phyloP scores from a whole-genome alignment of 2,329 filamentous ascomycete genomes.

The Hypoxylon sp. region DNA sequence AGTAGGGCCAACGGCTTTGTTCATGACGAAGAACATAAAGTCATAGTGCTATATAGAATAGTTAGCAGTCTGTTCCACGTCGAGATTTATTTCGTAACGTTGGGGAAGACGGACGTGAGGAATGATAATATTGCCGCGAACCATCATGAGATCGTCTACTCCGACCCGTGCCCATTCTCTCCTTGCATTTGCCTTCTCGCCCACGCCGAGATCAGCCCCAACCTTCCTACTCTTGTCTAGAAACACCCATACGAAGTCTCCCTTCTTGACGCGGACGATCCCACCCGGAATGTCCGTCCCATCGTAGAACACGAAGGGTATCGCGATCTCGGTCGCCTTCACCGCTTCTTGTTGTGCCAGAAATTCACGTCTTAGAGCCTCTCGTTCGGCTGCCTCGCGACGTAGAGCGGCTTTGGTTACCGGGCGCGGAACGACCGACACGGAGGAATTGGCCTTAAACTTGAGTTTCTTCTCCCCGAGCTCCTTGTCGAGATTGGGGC shows the following conservation, averaged over 20 bases:
- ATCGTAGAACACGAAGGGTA: conserved; percentile 98
- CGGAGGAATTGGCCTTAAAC: conserved; percentile 73
- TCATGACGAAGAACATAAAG: conserved; percentile 96
- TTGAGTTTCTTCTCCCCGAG: conserved; percentile 58
- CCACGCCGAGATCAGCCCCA: conserved; percentile 84
- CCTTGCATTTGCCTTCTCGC: conserved; percentile 75
- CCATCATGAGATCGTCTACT: conserved; percentile 95
- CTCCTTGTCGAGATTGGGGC: conserved; percentile 8
- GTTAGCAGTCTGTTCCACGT: conserved; percentile 42
- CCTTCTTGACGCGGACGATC: conserved; percentile 88
- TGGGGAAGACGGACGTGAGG: conserved; percentile 79
- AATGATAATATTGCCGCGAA: conserved; percentile 90
- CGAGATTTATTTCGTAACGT: conserved; percentile 4
- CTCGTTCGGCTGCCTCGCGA: conserved; percentile 81
- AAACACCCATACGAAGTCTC: conserved; percentile 93
- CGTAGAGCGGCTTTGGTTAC: conserved; percentile 80
- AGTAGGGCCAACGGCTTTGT: conserved; percentile 82
- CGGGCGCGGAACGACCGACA: conserved; percentile 77
- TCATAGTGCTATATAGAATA: conserved; percentile 82
- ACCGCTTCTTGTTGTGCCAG: conserved; percentile 85
- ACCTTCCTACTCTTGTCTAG: conserved; percentile 92
- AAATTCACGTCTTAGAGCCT: conserved; percentile 84
- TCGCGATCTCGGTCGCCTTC: conserved; percentile 88
- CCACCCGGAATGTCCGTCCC: conserved; percentile 91
- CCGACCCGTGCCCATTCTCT: conserved; percentile 93